A percentile compares a stretch with the other conserved stretches of the same genome.
These are phyloP conservation scores for Epichloe gansuensis DNA, from an alignment of 2,329 filamentous ascomycete genomes.

Conservation along the genomic window DNA sequence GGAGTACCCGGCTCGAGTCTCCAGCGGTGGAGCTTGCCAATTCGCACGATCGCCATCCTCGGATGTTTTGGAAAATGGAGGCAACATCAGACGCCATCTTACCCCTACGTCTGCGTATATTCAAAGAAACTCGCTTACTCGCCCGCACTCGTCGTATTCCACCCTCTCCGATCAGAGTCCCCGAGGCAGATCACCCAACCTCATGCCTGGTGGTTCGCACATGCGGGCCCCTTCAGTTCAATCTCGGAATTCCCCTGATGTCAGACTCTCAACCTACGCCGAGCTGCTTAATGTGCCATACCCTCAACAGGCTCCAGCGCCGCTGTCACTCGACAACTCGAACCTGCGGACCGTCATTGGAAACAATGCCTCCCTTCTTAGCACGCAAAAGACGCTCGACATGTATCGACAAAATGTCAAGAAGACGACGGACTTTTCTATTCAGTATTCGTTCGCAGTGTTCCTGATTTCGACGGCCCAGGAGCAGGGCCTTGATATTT, in stretches of 20 bases:
- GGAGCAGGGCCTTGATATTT: constrained; percentile 52
- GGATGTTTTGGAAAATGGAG: constrained; percentile 37
- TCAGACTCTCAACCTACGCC: constrained; percentile 39
- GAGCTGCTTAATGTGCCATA: constrained; percentile 60
- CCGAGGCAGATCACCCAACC: constrained; percentile 49
- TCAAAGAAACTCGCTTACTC: constrained; percentile 45
- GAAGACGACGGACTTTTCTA: constrained; percentile 81
- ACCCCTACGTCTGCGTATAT: constrained; percentile 44
- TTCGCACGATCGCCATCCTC: constrained; percentile 32
- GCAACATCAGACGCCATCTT: constrained; percentile 47
- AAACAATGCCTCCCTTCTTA: constrained; percentile 80
- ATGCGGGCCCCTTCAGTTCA: constrained; percentile 36
- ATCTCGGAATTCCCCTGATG: constrained; percentile 44
- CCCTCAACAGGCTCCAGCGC: constrained; percentile 58
- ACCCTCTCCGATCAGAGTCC: constrained; percentile 54
- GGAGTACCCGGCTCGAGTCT: constrained; percentile 29
- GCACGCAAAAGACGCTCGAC: constrained; percentile 85
- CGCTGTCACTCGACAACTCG: constrained; percentile 68
- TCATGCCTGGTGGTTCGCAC: constrained; percentile 29
- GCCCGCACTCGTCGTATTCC: constrained; percentile 69
- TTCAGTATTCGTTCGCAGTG: constrained; percentile 93
- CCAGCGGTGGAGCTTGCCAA: constrained; percentile 24
- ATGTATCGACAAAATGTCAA: constrained; percentile 98
- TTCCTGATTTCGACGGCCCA: constrained; percentile 86
- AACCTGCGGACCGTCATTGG: constrained; percentile 69